Evolutionary conservation across 352 stramenopile species (phyloP), one percentile per base, ranked within the genome.

Genomic region (Thraustochytrium sp.): DNA sequence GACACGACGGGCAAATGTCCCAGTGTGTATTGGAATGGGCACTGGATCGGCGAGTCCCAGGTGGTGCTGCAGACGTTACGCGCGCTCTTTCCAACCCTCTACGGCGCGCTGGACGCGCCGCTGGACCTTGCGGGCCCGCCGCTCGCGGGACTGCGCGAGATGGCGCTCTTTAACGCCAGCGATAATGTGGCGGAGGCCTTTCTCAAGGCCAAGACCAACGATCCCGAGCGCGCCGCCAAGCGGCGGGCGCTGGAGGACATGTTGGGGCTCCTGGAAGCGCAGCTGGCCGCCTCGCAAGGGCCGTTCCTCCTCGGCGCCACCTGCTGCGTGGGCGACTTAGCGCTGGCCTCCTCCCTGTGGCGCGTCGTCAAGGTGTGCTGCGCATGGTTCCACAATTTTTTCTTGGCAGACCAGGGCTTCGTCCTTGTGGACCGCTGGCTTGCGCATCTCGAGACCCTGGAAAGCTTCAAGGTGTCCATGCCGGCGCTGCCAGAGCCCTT

Each of bases 331-430:
- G 44, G 5, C 40, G 62, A 75, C 26, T 26, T 75, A 0, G 62
- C 44, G 8, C 62, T 75, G 38, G 37, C 53, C 26, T 54, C 5
- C n/a, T 75, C 62, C 13, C 23, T 75, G 5, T 75, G 62, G 62
- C 62, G 62, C 38, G 53, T 55, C 26, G 62, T 75, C 23, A 75
- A 75, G 23, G 62, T 75, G 44, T 75, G 37, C 21, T 75, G 62
- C 31, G 44, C 23, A 11, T 75, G 62, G 62, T 75, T 75, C 34
- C 37, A 53, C 4, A 36, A 53, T 9, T 75, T 75, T 75, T 16
- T 31, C 36, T 26, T 75, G 23, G 8, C 9, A 23, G 4, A 13
- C 0, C n/a, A 75, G 36, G 62, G 62, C 2, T 54, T 53, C 37
- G 36, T 21, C 11, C 23, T 13, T 53, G 62, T 75, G 62, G 11